Base-by-base conservation (phyloP, 345 rosid genomes). In the Linum tenue region DNA sequence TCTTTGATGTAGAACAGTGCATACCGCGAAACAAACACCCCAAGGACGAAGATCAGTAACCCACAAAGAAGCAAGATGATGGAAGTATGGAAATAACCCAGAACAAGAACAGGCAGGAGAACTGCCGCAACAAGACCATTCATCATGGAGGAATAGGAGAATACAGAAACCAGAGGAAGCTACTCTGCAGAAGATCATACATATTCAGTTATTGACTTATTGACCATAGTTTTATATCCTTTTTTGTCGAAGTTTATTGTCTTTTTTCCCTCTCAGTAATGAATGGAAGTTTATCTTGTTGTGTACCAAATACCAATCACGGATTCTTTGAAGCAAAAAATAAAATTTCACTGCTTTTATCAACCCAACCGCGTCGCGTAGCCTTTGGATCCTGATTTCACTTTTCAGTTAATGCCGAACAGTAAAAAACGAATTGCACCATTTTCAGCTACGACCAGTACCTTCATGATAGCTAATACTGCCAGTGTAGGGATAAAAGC, bases 291-390 rank as follows among this genome's bases (percentile, higher is more conserved):
- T 6, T 42, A 42, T 1, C 39, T 35, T 65, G 64, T 41, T 4
- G 64, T 60, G 7, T 59, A 15, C 42, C 56, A 7, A 50, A 80
- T 64, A 62, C 80, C 86, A 3, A 81, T 79, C 83, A 83, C 71
- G 70, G 83, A 80, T 22, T 22, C 31, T 22, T 22, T 22, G 31
- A 22, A 22, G 31, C 0, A 22, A 22, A 22, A 22, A 22, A 22
- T 22, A 22, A 22, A 22, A 22, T 22, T 22, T 22, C 31, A 22
- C 31, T 22, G 31, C 31, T 22, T 22, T 22, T 22, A 22, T 22
- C 31, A 22, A 22, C 31, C 31, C 31, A 22, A 22, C 31, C 31
- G 31, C 31, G 31, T 22, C 0, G 0, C 31, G 31, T 22, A 22
- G 31, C 31, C 31, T 22, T 22, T 22, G 31, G 31, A 22, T 22